Evolutionary conservation across 148 eudicot genomes (phyloP), one percentile per base, ranked within the genome.

Genomic region (Rhododendron mucronatum): DNA sequence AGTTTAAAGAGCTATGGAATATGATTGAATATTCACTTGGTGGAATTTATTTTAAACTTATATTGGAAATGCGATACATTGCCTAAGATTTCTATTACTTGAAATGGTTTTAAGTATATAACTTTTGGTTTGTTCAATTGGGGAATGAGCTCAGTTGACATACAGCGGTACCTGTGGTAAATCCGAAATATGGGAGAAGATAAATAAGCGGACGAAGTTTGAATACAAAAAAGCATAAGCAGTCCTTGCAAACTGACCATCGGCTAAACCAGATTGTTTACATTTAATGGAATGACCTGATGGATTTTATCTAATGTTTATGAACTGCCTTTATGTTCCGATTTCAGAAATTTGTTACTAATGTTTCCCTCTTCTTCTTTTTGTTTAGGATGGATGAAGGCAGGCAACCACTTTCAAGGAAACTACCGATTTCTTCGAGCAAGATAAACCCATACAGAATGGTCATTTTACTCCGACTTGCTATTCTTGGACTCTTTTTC

Each of bases 371-470:
- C 44, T 82, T n/a, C 81, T 41, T 44, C 0, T 47, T 51, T 84
- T 75, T 59, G 47, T 87, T 59, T 84, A 97, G 99, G 98, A 94
- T 92, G 95, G 99, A 97, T 88, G 98, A 97, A 94, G 99, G 99
- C 83, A 94, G 99, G 90, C 98, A 97, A 86, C 99, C 99, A 57
- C 94, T 97, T 57, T 97, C 95, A 59, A 95, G 99, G 88, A 97
- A 97, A 91, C 48, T 93, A 73, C 99, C 99, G 1, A 89, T 97
- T 77, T 63, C 99, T 74, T 95, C 99, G 41, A 94, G 99, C 98
- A 97, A 85, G 93, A 94, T 97, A 86, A 95, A 89, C 88, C 99
- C 99, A 48, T 97, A 97, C 90, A 92, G 99, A 87, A 89, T 97
- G 84, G 84, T 97, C 78, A 93, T 97, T 82, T 65, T 97, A 16